Percentiles rank a stretch among this genome's conserved stretches.
Conservation (phyloP, 805 yeast species). For the Kluyveromyces starmeri region DNA sequence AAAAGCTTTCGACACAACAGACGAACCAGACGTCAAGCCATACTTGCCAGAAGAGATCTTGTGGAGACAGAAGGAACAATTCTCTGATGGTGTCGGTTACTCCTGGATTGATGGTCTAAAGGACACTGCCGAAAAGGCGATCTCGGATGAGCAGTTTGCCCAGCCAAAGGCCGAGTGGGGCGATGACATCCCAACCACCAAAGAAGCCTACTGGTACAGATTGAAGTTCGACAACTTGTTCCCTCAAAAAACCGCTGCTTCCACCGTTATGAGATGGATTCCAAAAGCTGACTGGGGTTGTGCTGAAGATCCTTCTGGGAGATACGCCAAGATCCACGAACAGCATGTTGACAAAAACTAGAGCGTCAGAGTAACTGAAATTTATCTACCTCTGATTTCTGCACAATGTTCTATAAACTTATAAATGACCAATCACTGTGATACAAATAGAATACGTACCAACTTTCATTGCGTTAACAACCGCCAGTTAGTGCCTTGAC, state of each 20-base stretch:
- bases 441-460: too few species aligned
- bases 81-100: slow-evolving; percentile 98
- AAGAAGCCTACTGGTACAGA: slow-evolving; percentile 99
- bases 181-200: slow-evolving; percentile 84
- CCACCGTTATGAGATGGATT: slow-evolving; percentile 98
- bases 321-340: slow-evolving; percentile 88
- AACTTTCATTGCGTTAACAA: too few species aligned
- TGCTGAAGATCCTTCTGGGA: slow-evolving; percentile 96
- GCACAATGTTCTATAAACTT: too few species aligned
- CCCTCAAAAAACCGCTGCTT: slow-evolving; percentile 86
- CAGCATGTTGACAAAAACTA: slow-evolving; percentile 38
- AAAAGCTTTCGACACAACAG: slow-evolving; percentile 93
- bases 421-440: too few species aligned
- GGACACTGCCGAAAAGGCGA: slow-evolving; percentile 82
- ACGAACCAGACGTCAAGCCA: slow-evolving; percentile 67
- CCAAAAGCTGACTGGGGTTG: slow-evolving; percentile 99
- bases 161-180: slow-evolving; percentile 97
- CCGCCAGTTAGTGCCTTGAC: too few species aligned
- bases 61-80: slow-evolving; percentile 99
- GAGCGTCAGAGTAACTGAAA: too few species aligned
- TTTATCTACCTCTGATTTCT: too few species aligned
- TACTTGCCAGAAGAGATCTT: slow-evolving; percentile 93
- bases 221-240: slow-evolving; percentile 88
- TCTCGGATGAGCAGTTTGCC: slow-evolving; percentile 84
- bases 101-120: slow-evolving; percentile 98